phyloP scores from a whole-genome alignment of 2,329 filamentous ascomycete genomes.

The Paracoccidioides lutzii region DNA sequence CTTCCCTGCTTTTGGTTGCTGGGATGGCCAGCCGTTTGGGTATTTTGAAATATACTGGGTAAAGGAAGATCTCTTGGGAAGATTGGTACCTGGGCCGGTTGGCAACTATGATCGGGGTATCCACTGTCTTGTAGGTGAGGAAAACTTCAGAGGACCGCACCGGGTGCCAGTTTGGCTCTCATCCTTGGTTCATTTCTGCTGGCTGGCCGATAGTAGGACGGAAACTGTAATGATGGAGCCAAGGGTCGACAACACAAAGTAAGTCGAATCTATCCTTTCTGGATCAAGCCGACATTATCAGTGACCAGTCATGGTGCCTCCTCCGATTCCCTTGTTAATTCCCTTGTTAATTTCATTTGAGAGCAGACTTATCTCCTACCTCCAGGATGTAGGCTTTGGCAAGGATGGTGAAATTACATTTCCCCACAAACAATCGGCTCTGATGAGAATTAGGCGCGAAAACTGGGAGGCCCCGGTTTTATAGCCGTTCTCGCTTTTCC shows the following conservation, averaged over 20 bases:
- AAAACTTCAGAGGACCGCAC: conserved; percentile 73
- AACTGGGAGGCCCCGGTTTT: conserved; percentile 60
- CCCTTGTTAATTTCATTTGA: neutral
- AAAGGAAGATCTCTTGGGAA: conserved; percentile 73
- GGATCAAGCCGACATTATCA: neutral
- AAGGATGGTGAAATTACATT: conserved; percentile 79
- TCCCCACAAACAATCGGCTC: conserved; percentile 82
- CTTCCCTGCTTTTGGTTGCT: conserved; percentile 84
- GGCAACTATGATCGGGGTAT: conserved; percentile 78
- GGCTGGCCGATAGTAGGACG: conserved; percentile 64
- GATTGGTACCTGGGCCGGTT: conserved; percentile 49
- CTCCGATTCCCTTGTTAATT: neutral
- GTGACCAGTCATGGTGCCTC: too few species aligned
- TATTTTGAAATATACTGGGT: conserved; percentile 99
- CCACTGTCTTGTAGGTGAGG: conserved; percentile 80
- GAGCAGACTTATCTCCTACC: conserved; percentile 53
- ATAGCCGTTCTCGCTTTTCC: conserved; percentile 21
- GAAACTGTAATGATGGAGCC: conserved; percentile 78
- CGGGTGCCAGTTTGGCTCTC: conserved; percentile 69
- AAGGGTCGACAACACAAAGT: conserved; percentile 82
- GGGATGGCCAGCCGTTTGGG: conserved; percentile 89
- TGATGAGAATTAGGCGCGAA: conserved; percentile 68
- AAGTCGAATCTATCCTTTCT: conserved; percentile 22
- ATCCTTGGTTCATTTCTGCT: conserved; percentile 76
- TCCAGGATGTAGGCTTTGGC: conserved; percentile 64